phyloP scores from a whole-genome alignment of 768 basidiomycete species.

The Strobilomyces dryophilus region DNA sequence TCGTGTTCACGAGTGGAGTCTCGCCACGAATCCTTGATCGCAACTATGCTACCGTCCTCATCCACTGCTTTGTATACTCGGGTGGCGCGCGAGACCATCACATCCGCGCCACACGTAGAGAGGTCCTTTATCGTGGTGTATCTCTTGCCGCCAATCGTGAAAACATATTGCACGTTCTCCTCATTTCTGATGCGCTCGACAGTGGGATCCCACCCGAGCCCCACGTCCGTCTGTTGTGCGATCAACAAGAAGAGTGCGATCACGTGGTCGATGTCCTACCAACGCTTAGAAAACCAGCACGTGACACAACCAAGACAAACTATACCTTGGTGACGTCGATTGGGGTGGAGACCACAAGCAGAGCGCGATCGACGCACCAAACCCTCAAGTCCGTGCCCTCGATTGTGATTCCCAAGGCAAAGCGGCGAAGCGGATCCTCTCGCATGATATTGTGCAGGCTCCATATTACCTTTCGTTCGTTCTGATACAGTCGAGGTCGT shows the following conservation, averaged over 20 bases:
- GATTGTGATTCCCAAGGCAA: conserved; percentile 27
- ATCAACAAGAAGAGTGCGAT: conserved; percentile 10
- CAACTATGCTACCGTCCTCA: background rate
- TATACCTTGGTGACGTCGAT: conserved; percentile 3
- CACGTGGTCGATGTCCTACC: conserved; percentile 1
- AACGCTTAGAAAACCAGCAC: background rate
- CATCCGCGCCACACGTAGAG: background rate
- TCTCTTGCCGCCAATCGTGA: background rate
- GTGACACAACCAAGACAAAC: background rate
- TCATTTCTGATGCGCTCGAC: background rate
- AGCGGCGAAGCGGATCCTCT: conserved; percentile 22
- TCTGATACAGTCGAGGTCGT: conserved; percentile 1
- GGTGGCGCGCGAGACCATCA: background rate
- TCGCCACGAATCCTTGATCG: background rate
- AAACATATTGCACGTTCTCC: background rate
- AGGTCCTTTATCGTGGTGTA: background rate
- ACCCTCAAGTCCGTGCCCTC: conserved; percentile 23
- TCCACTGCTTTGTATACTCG: background rate
- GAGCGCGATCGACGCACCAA: conserved; percentile 18
- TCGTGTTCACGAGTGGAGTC: background rate
- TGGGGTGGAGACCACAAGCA: background rate
- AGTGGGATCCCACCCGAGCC: background rate
- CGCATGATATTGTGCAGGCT: conserved; percentile 25
- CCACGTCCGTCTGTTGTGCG: background rate
- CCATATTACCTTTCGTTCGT: conserved; percentile 24